These are phyloP conservation scores for Arthrinium phaeospermum DNA, from an alignment of 2,329 filamentous ascomycete species.

Conservation along the genomic window DNA sequence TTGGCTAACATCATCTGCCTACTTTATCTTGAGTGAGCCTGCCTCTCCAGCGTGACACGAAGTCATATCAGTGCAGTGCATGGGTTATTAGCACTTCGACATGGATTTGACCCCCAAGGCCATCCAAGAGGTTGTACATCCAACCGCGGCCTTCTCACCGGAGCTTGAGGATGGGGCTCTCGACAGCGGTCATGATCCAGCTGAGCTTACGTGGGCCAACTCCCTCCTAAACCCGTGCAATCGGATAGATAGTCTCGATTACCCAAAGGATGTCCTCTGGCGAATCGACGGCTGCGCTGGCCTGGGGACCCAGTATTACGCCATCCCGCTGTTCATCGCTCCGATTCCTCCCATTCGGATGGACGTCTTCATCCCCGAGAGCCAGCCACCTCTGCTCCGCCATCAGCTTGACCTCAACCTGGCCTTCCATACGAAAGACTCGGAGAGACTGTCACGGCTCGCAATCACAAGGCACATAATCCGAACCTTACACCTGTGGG, in stretches of 20 bases:
- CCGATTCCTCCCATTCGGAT: slow-evolving; percentile 57
- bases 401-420: slow-evolving; percentile 54
- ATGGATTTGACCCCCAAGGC: slow-evolving; percentile 62
- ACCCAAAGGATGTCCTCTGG: slow-evolving; percentile 54
- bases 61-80: slow-evolving; percentile 7
- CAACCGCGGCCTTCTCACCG: slow-evolving; percentile 57
- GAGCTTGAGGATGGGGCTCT: slow-evolving; percentile 24
- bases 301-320: slow-evolving; percentile 63
- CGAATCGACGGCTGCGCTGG: slow-evolving; percentile 63
- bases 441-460: slow-evolving; percentile 51
- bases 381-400: slow-evolving; percentile 49
- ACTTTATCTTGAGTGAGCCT: slow-evolving; percentile 6
- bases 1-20: neutral
- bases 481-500: slow-evolving; percentile 60
- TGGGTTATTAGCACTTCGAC: slow-evolving; percentile 23
- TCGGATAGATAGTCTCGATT: slow-evolving; percentile 61
- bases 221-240: slow-evolving; percentile 66
- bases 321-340: slow-evolving; percentile 57
- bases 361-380: slow-evolving; percentile 63
- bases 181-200: slow-evolving; percentile 13
- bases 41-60: slow-evolving; percentile 9
- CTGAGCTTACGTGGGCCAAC: slow-evolving; percentile 46
- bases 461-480: slow-evolving; percentile 60
- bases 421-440: slow-evolving; percentile 62
- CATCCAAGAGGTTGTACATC: slow-evolving; percentile 63